Conservation (phyloP, 495 filamentous ascomycete species). For the Trichoderma erinaceum region DNA sequence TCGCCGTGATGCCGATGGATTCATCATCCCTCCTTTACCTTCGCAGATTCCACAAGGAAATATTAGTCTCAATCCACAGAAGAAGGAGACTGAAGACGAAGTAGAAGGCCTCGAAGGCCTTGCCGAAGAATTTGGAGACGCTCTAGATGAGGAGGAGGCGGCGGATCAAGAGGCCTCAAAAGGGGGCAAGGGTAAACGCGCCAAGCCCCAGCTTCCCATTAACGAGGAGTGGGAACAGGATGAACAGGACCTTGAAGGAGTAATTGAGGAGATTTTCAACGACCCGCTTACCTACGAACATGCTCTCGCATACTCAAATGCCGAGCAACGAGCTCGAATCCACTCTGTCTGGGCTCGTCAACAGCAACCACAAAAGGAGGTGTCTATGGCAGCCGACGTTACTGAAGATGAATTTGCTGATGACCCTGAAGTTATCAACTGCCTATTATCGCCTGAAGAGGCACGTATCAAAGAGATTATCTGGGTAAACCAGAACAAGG, state of each 20-base stretch:
- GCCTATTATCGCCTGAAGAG: constrained; percentile 64
- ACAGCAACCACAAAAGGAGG: constrained; percentile 24
- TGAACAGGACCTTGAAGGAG: constrained; percentile 41
- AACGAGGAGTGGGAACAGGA: constrained; percentile 44
- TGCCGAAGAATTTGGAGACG: constrained; percentile 33
- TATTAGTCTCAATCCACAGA: background rate
- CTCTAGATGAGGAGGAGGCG: constrained; percentile 24
- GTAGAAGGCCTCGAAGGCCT: constrained; percentile 26
- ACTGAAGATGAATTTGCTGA: constrained; percentile 74
- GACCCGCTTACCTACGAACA: constrained; percentile 43
- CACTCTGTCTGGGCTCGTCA: constrained; percentile 29
- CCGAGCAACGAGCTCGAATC: constrained; percentile 32
- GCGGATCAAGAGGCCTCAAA: background rate
- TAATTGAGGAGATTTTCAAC: constrained; percentile 44
- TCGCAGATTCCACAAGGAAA: constrained; percentile 9
- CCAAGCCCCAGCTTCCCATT: constrained; percentile 27
- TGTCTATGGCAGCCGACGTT: constrained; percentile 51
- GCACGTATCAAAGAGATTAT: constrained; percentile 73
- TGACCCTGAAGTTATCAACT: constrained; percentile 75
- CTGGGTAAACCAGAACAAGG: constrained; percentile 90
- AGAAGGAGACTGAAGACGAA: background rate
- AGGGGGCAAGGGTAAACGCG: constrained; percentile 16
- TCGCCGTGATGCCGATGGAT: constrained; percentile 48
- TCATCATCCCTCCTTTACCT: constrained; percentile 40
- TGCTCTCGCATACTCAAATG: constrained; percentile 38